Evolutionary conservation across 192 early-diverging fungal species (phyloP).

Genomic region (Backusella morwellensis): DNA sequence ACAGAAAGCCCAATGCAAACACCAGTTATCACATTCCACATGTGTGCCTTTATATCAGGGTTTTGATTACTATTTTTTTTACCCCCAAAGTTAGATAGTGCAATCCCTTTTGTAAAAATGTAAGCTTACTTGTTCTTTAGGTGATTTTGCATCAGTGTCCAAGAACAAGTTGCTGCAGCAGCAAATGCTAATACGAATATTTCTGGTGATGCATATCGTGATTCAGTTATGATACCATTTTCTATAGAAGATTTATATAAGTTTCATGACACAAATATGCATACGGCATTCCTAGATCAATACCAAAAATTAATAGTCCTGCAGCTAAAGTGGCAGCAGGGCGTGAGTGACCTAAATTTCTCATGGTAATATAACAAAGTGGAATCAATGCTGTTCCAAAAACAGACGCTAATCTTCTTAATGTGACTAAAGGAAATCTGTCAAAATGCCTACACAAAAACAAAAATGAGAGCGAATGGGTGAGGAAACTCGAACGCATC

Average conservation of each 20-base stretch:
- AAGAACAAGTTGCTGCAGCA: constrained; percentile 68
- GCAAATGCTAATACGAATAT: not conserved
- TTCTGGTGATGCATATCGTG: constrained; percentile 8
- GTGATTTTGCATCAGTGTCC: constrained; percentile 79
- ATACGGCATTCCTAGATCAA: not conserved
- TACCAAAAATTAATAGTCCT: constrained; percentile 76
- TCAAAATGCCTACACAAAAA: not conserved
- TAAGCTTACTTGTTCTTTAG: constrained; percentile 18
- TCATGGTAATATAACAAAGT: constrained; percentile 77
- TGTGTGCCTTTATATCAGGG: not conserved
- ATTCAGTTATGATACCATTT: constrained; percentile 74
- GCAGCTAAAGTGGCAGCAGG: constrained; percentile 73
- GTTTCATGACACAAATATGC: not conserved
- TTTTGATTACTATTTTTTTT: not conserved
- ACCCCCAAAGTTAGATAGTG: not conserved
- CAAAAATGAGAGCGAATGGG: not conserved
- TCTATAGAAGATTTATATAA: constrained; percentile 51
- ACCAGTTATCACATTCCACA: constrained; percentile 67
- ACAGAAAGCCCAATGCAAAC: constrained; percentile 64
- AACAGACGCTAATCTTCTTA: constrained; percentile 75
- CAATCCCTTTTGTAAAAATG: not conserved
- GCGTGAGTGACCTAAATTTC: constrained; percentile 73
- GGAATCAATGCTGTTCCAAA: constrained; percentile 80
- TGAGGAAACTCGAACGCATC: not conserved
- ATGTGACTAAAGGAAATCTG: constrained; percentile 68